These are phyloP conservation scores for Lentinula novae-zelandiae DNA, from an alignment of 1,284 basidiomycete genomes.

Conservation along the genomic window DNA sequence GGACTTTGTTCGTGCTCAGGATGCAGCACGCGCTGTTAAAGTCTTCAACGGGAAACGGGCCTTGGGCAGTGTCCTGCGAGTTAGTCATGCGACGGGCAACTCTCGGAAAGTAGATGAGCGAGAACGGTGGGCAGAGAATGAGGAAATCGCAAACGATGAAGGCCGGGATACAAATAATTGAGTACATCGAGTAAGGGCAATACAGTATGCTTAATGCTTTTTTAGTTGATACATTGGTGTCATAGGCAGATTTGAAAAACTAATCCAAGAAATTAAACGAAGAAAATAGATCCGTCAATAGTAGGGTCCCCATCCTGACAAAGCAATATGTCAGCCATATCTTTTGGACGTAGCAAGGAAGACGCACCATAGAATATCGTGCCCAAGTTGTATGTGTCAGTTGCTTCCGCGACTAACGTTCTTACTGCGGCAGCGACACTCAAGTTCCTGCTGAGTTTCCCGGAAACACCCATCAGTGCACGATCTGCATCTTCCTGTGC, in stretches of 20 bases:
- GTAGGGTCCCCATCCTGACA: constrained; percentile 7
- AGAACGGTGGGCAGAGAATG: background rate
- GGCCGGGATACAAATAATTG: background rate
- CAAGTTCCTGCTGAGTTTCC: constrained; percentile 81
- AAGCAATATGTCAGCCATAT: background rate
- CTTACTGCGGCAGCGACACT: constrained; percentile 95
- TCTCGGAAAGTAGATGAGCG: background rate
- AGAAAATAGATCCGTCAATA: background rate
- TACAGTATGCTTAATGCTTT: background rate
- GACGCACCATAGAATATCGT: constrained; percentile 72
- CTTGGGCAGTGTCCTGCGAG: background rate
- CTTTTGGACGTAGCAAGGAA: background rate
- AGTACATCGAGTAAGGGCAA: background rate
- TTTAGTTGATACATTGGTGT: background rate
- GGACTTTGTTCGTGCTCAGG: background rate
- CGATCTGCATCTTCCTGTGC: constrained; percentile 89
- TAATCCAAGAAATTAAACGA: background rate
- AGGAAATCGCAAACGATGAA: background rate
- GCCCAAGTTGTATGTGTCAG: constrained; percentile 72
- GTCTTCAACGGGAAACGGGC: background rate
- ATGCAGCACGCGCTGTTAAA: background rate
- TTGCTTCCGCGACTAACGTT: constrained; percentile 88
- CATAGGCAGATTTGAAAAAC: background rate
- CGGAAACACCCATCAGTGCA: constrained; percentile 73
- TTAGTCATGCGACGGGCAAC: background rate